These are phyloP conservation scores for Kodamaea suecica DNA, from an alignment of 1,139 yeast species.

Conservation along the genomic window DNA sequence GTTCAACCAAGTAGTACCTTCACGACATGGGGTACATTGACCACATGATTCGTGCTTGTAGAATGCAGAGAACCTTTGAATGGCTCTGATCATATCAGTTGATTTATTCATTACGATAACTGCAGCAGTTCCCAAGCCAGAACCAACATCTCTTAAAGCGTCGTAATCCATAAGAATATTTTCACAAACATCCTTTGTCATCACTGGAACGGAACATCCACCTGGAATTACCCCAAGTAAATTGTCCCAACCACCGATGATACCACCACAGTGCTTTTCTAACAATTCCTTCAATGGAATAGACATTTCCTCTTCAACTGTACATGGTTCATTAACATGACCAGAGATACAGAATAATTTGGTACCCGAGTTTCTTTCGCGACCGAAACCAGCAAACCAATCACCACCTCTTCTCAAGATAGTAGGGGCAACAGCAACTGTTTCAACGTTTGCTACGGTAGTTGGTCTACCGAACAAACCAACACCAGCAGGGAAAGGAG, in stretches of 20 bases:
- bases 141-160: slow-evolving; percentile 77
- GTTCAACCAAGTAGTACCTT: slow-evolving; percentile 83
- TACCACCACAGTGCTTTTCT: slow-evolving; percentile 88
- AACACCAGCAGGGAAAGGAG: slow-evolving; percentile 92
- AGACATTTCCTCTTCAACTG: slow-evolving; percentile 91
- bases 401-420: slow-evolving; percentile 84
- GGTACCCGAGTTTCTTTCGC: slow-evolving; percentile 80
- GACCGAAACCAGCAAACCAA: slow-evolving; percentile 80
- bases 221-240: slow-evolving; percentile 84
- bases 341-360: slow-evolving; percentile 85
- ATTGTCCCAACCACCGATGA: slow-evolving; percentile 90
- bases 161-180: slow-evolving; percentile 81
- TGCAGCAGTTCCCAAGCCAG: slow-evolving; percentile 90
- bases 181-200: slow-evolving; percentile 65
- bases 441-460: slow-evolving; percentile 86
- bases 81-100: slow-evolving; percentile 79
- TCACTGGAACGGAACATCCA: slow-evolving; percentile 80
- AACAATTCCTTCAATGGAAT: slow-evolving; percentile 76
- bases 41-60: slow-evolving; percentile 93
- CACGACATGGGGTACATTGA: slow-evolving; percentile 93
- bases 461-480: slow-evolving; percentile 89
- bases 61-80: slow-evolving; percentile 76
- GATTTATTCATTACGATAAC: slow-evolving; percentile 86
- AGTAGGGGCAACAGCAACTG: slow-evolving; percentile 85
- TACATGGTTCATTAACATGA: slow-evolving; percentile 87